Evolutionary conservation across 345 rosid species (phyloP).

Genomic region (Anacardium occidentale): DNA sequence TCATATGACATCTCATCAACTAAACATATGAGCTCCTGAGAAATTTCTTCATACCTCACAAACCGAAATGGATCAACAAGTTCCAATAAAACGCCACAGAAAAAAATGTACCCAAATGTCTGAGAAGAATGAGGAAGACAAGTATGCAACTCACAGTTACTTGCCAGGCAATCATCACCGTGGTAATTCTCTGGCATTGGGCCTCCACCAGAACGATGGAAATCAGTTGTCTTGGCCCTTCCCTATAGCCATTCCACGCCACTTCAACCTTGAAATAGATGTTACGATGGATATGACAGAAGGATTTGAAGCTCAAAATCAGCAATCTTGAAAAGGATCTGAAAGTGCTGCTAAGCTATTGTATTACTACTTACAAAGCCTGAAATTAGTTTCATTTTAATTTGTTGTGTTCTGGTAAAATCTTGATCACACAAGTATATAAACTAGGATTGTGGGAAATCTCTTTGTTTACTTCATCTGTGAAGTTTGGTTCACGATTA

Average conservation of each 20-base stretch:
- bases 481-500: too few species aligned
- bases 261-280: conserved; percentile 18
- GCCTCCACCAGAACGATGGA: conserved; percentile 28
- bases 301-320: conserved; percentile 20
- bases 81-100: conserved; percentile 24
- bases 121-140: conserved; percentile 7
- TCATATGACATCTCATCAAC: conserved; percentile 10
- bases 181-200: conserved; percentile 26
- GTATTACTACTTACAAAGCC: conserved; percentile 24
- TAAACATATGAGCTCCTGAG: neutral
- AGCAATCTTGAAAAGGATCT: conserved; percentile 24
- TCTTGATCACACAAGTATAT: neutral
- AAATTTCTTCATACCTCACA: neutral
- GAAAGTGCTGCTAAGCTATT: conserved; percentile 13
- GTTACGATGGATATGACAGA: conserved; percentile 16
- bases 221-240: conserved; percentile 14
- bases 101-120: conserved; percentile 1
- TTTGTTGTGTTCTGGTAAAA: neutral
- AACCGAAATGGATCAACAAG: conserved; percentile 1
- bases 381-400: neutral
- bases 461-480: neutral
- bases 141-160: conserved; percentile 4
- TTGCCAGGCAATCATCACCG: conserved; percentile 10
- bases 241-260: conserved; percentile 16
- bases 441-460: neutral